Evolutionary conservation across 805 yeast species (phyloP).

Genomic region (Clavispora santaluciae): DNA sequence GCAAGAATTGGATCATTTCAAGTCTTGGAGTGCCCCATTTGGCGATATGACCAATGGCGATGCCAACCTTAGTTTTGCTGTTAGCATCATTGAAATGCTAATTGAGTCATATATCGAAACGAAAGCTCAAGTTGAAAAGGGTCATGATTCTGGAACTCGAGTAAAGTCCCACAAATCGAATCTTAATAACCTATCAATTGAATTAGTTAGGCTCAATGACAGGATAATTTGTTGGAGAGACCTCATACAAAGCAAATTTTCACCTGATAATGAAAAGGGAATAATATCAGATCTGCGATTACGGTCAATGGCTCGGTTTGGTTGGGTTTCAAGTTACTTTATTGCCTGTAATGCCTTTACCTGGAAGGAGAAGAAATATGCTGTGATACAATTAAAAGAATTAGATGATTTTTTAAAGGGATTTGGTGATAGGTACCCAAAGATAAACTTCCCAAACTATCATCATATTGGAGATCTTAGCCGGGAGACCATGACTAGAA

Average conservation of each 20-base stretch:
- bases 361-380: slow-evolving; percentile 27
- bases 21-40: slow-evolving; percentile 1
- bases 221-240: slow-evolving; percentile 47
- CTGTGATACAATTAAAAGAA: slow-evolving; percentile 43
- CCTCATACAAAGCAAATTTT: neutral
- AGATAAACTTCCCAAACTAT: slow-evolving; percentile 53
- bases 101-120: slow-evolving; percentile 37
- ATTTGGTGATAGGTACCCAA: slow-evolving; percentile 9
- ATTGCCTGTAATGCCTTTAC: slow-evolving; percentile 21
- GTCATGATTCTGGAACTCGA: slow-evolving; percentile 14
- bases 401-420: slow-evolving; percentile 10
- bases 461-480: slow-evolving; percentile 55
- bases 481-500: slow-evolving; percentile 46
- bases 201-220: slow-evolving; percentile 33
- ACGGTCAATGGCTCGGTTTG: slow-evolving; percentile 7
- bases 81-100: slow-evolving; percentile 44
- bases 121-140: slow-evolving; percentile 23
- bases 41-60: neutral
- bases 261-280: too few relatives aligned
- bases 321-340: slow-evolving; percentile 28
- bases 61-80: slow-evolving; percentile 20
- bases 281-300: neutral
- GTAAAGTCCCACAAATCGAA: slow-evolving; percentile 3
- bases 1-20: slow-evolving; percentile 20
- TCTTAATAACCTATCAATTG: slow-evolving; percentile 33